Conservation (phyloP, 2,329 filamentous ascomycete species). For the Colletotrichum trifolii region DNA sequence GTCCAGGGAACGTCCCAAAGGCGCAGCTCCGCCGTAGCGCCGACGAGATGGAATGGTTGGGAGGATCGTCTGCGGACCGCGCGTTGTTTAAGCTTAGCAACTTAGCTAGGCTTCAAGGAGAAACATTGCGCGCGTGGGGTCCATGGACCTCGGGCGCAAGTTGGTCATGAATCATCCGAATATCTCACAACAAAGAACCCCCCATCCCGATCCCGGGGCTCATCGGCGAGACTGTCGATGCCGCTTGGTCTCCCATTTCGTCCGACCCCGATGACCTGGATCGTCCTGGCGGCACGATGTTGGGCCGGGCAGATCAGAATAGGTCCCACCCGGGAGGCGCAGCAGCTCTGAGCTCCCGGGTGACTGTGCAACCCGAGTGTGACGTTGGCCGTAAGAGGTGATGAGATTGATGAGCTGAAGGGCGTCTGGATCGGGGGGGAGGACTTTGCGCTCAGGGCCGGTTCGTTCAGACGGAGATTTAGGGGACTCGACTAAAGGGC, state of each 20-base stretch:
- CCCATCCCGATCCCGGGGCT: constrained; percentile 1
- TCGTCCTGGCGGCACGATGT: constrained; percentile 29
- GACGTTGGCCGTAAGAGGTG: not conserved
- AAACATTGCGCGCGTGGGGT: not conserved
- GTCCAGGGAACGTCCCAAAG: constrained; percentile 7
- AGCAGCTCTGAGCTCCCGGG: constrained; percentile 9
- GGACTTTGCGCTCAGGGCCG: too few relatives aligned
- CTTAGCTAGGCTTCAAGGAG: not conserved
- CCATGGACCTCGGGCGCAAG: too few relatives aligned
- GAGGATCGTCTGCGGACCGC: constrained; percentile 12
- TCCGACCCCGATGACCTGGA: constrained; percentile 25
- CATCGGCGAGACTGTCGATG: constrained; percentile 26
- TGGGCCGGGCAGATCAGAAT: constrained; percentile 25
- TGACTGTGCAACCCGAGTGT: not conserved
- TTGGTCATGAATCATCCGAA: not conserved
- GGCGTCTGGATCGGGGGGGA: not conserved
- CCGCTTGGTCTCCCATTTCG: constrained; percentile 25
- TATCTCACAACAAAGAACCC: too few relatives aligned
- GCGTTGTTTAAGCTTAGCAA: constrained; percentile 19
- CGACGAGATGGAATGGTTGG: constrained; percentile 1
- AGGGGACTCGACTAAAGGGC: too few relatives aligned
- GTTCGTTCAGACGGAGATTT: too few relatives aligned
- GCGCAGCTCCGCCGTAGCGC: constrained; percentile 29
- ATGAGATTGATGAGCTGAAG: not conserved
- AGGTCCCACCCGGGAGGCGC: constrained; percentile 21